phyloP scores from a whole-genome alignment of 139 green algal species.

The Chloropicon primus region DNA sequence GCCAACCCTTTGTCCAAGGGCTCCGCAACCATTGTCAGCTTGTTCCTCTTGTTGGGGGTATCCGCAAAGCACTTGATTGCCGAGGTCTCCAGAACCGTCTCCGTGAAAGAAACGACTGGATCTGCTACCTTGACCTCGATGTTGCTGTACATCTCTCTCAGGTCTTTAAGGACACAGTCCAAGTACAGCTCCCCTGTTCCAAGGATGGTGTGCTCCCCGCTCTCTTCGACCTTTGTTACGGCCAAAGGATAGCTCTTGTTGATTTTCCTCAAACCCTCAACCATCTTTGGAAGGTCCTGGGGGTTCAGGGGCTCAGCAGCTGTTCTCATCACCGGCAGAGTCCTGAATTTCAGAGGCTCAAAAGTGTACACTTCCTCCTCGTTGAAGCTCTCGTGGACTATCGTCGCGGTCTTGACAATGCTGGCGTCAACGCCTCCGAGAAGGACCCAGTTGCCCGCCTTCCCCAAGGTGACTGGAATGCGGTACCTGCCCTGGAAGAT shows the following conservation, averaged over 20 bases:
- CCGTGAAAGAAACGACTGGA: constrained; percentile 52
- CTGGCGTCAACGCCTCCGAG: constrained; percentile 50
- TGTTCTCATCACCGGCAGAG: constrained; percentile 74
- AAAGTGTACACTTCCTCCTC: constrained; percentile 63
- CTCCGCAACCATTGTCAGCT: constrained; percentile 83
- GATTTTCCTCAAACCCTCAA: constrained; percentile 66
- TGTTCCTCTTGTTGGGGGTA: constrained; percentile 87
- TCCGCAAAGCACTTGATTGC: constrained; percentile 94
- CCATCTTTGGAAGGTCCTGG: constrained; percentile 94
- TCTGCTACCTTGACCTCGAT: constrained; percentile 93
- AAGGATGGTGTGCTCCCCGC: constrained; percentile 90
- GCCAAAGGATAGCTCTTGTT: constrained; percentile 82
- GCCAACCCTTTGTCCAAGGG: constrained; percentile 82
- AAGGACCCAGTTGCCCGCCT: constrained; percentile 34
- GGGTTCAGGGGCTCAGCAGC: constrained; percentile 93
- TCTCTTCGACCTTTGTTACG: constrained; percentile 86
- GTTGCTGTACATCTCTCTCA: constrained; percentile 50
- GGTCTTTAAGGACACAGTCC: constrained; percentile 85
- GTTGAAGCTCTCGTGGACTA: constrained; percentile 54
- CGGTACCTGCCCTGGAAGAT: constrained; percentile 55
- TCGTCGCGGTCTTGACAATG: constrained; percentile 85
- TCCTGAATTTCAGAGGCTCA: constrained; percentile 54
- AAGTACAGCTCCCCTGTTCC: constrained; percentile 95
- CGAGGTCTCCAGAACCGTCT: constrained; percentile 92
- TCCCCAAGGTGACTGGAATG: constrained; percentile 53